Evolutionary conservation across 2,329 filamentous ascomycete species (phyloP).

Genomic region (Alternaria postmessia): DNA sequence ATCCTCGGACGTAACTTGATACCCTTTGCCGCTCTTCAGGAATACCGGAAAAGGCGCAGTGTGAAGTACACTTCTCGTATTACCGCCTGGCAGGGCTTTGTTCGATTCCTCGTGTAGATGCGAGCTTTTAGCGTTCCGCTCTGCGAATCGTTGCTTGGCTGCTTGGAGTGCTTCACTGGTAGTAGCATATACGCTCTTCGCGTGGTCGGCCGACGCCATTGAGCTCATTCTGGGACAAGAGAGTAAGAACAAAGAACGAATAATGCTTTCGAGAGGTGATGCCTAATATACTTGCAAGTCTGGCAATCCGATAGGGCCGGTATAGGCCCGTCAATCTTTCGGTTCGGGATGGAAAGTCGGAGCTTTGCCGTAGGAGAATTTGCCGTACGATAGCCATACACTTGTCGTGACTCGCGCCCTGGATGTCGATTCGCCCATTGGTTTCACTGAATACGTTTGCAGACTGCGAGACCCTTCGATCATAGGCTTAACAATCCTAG

Average conservation of each 20-base stretch:
- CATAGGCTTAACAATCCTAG: no score
- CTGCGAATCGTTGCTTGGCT: conserved; percentile 27
- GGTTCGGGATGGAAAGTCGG: neutral
- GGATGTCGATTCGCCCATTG: neutral
- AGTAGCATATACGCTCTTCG: conserved; percentile 7
- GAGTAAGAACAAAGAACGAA: neutral
- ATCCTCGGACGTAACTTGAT: conserved; percentile 43
- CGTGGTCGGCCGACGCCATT: neutral
- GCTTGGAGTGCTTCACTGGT: conserved; percentile 26
- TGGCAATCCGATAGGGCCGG: neutral
- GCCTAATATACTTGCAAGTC: neutral
- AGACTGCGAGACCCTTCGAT: neutral
- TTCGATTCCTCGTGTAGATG: conserved; percentile 41
- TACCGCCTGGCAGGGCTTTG: conserved; percentile 48
- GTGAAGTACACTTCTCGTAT: conserved; percentile 47
- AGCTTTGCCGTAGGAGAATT: neutral
- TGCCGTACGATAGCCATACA: neutral
- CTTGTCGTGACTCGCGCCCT: neutral
- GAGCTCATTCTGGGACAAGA: neutral
- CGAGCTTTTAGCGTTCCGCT: conserved; percentile 32
- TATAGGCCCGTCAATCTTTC: neutral
- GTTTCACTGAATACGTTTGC: neutral
- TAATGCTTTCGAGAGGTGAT: neutral
- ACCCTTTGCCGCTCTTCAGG: conserved; percentile 38
- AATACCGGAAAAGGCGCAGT: conserved; percentile 50